Evolutionary conservation across 768 basidiomycete genomes (phyloP).

Genomic region (Trametes gibbosa): DNA sequence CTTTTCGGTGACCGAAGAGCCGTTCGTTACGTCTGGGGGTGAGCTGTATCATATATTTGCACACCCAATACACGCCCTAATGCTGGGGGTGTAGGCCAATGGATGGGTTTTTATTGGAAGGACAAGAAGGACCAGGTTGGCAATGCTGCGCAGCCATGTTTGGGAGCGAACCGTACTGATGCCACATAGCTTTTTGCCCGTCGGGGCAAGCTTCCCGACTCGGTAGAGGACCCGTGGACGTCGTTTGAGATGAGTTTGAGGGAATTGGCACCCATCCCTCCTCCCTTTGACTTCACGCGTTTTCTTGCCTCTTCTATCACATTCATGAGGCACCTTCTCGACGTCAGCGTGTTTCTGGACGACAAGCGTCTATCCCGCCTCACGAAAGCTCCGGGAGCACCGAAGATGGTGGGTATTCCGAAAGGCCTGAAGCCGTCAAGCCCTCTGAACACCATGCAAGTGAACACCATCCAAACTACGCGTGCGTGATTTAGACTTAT

Average conservation of each 20-base stretch:
- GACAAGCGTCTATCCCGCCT: conserved; percentile 67
- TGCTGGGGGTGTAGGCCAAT: conserved; percentile 50
- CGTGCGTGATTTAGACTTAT: conserved; percentile 40
- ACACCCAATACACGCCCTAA: background rate
- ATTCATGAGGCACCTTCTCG: conserved; percentile 79
- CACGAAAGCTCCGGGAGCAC: conserved; percentile 56
- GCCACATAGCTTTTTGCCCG: conserved; percentile 70
- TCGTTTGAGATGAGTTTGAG: conserved; percentile 87
- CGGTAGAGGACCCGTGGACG: conserved; percentile 59
- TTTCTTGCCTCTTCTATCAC: conserved; percentile 91
- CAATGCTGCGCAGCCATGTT: background rate
- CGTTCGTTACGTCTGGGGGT: conserved; percentile 81
- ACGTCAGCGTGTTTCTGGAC: conserved; percentile 82
- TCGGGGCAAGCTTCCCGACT: conserved; percentile 58
- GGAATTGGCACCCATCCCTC: conserved; percentile 75
- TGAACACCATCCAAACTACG: conserved; percentile 60
- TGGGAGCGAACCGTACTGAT: background rate
- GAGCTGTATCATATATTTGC: conserved; percentile 29
- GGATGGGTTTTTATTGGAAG: conserved; percentile 98
- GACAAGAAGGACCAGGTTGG: conserved; percentile 83
- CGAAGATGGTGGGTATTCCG: conserved; percentile 51
- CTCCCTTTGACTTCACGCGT: conserved; percentile 81
- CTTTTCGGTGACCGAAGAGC: conserved; percentile 82
- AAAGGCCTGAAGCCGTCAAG: conserved; percentile 56
- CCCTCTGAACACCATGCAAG: conserved; percentile 61